These are phyloP conservation scores for Zygoascus ofunaensis DNA, from an alignment of 805 yeast genomes.

Conservation along the genomic window DNA sequence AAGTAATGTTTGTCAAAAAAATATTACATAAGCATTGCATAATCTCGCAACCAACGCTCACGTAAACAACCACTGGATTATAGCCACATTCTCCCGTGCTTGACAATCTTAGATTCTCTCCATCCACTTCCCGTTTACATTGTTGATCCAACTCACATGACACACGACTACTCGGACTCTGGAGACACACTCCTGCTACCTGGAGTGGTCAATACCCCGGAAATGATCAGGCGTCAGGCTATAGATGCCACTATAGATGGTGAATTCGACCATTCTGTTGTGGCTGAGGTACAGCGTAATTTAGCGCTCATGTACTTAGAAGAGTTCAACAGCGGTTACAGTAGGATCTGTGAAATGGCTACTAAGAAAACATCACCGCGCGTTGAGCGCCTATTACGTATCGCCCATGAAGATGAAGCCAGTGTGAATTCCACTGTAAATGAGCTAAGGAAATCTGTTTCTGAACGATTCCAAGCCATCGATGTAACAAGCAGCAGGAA, in stretches of 20 bases:
- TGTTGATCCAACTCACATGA: no score
- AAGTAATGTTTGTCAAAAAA: no score
- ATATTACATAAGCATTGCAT: no score
- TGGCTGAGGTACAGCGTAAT: not conserved
- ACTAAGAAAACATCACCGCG: not conserved
- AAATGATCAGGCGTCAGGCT: constrained; percentile 26
- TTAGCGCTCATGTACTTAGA: not conserved
- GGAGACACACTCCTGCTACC: no score
- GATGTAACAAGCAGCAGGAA: not conserved
- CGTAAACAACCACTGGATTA: no score
- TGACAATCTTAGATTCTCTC: no score
- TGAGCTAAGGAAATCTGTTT: not conserved
- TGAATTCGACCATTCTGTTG: not conserved
- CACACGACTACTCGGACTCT: no score
- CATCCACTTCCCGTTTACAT: no score
- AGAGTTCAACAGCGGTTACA: not conserved
- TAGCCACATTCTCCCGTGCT: no score
- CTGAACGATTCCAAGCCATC: not conserved
- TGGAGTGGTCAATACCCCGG: constrained; percentile 34
- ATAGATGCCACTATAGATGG: not conserved
- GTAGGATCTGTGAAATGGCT: not conserved
- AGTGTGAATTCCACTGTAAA: not conserved
- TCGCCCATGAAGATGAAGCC: not conserved
- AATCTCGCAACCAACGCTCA: no score
- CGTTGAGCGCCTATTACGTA: not conserved